Conservation (phyloP, 2,329 filamentous ascomycete species). For the Colletotrichum caudatum region DNA sequence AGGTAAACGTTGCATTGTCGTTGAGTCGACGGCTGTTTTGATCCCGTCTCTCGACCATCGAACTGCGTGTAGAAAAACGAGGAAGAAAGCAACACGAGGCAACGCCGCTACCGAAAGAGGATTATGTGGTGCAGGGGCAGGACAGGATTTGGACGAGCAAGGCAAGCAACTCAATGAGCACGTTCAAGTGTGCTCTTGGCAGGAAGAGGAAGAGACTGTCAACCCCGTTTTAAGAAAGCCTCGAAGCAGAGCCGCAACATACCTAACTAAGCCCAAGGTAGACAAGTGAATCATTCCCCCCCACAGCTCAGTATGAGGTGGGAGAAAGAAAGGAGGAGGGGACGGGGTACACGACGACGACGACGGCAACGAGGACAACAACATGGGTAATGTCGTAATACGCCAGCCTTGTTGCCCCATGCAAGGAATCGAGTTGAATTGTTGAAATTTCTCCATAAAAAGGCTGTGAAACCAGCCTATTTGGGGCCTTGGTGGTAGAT, state of each 20-base stretch:
- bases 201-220: background rate
- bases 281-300: too few species aligned
- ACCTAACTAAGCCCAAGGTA: too few species aligned
- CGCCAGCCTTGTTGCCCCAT: too few species aligned
- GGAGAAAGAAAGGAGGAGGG: too few species aligned
- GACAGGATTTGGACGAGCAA: background rate
- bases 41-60: constrained; percentile 14
- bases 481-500: background rate
- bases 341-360: background rate
- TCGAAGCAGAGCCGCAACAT: background rate
- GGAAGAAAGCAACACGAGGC: background rate
- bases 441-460: background rate
- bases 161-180: background rate
- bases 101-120: background rate
- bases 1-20: constrained; percentile 56
- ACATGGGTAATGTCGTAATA: background rate
- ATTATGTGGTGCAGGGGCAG: background rate
- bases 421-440: background rate
- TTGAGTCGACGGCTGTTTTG: constrained; percentile 13
- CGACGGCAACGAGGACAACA: too few species aligned
- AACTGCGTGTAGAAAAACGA: background rate
- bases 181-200: background rate
- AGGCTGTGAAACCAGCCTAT: background rate
- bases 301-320: too few species aligned
- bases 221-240: background rate